Evolutionary conservation across 306 rosid species (phyloP).

Genomic region (Vigna nakashimae): DNA sequence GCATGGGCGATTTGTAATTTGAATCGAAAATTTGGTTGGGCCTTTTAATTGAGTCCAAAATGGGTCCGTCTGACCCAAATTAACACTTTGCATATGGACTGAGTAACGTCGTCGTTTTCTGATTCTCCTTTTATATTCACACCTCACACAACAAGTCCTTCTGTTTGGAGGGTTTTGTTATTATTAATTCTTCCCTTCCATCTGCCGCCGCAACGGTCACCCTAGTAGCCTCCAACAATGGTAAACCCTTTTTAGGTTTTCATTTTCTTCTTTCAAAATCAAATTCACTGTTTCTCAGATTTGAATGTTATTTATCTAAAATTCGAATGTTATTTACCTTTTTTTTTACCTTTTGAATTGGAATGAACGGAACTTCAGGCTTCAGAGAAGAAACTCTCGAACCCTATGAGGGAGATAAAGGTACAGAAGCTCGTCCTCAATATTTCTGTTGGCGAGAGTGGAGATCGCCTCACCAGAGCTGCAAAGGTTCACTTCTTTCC

Average conservation of each 20-base stretch:
- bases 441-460: slow-evolving; percentile 86
- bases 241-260: background rate
- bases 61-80: no score
- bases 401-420: slow-evolving; percentile 84
- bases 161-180: background rate
- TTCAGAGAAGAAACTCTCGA: slow-evolving; percentile 75
- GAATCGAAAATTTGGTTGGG: background rate
- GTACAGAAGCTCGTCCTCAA: slow-evolving; percentile 84
- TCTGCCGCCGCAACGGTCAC: slow-evolving; percentile 14
- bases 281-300: background rate
- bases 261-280: background rate
- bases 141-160: no score
- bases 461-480: slow-evolving; percentile 86
- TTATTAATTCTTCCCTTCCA: background rate
- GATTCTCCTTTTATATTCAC: background rate
- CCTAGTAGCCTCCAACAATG: slow-evolving; percentile 30
- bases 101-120: slow-evolving; percentile 4
- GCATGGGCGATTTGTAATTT: background rate
- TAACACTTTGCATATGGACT: background rate
- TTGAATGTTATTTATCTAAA: background rate
- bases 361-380: slow-evolving; percentile 53
- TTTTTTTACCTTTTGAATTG: background rate
- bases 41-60: background rate
- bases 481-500: slow-evolving; percentile 57
- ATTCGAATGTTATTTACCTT: background rate